A percentile compares a stretch with the other conserved stretches of the same genome.
Evolutionary conservation across 1,284 basidiomycete genomes (phyloP).

Genomic region (Mycena citricolor): DNA sequence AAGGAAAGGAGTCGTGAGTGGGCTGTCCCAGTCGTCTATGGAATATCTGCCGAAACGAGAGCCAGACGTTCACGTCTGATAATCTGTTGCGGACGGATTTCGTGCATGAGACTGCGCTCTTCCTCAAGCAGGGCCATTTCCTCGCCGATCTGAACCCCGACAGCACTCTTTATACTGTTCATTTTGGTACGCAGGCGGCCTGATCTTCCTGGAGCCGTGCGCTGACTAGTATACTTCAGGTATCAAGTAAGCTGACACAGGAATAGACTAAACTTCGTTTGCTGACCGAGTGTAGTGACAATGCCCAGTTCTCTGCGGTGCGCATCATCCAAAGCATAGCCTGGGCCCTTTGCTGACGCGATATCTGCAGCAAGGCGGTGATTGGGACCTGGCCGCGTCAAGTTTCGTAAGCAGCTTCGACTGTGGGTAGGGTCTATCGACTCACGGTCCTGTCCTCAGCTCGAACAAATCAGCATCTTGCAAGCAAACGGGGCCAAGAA

Average conservation of each 20-base stretch:
- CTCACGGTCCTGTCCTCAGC: conserved; percentile 5
- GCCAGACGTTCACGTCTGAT: conserved; percentile 21
- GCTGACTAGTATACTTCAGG: conserved; percentile 2
- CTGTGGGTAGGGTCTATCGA: too few relatives aligned
- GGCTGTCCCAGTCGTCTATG: too few relatives aligned
- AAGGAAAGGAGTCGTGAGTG: conserved; percentile 18
- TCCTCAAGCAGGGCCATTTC: conserved; percentile 19
- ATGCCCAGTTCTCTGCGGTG: conserved; percentile 11
- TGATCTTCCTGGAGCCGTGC: too few relatives aligned
- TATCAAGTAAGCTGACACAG: conserved; percentile 18
- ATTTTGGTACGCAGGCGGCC: conserved; percentile 14
- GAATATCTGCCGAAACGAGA: too few relatives aligned
- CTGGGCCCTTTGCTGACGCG: too few relatives aligned
- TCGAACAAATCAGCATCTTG: conserved; percentile 19
- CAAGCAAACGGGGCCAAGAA: conserved; percentile 23
- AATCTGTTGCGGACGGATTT: conserved; percentile 22
- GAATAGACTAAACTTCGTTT: not conserved
- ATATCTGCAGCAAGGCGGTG: conserved; percentile 15
- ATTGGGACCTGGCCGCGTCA: conserved; percentile 16
- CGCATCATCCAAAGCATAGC: too few relatives aligned
- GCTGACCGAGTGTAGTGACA: conserved; percentile 11
- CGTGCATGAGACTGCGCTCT: conserved; percentile 19
- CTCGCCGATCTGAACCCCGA: conserved; percentile 18
- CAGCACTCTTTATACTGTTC: conserved; percentile 20
- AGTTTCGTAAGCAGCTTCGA: conserved; percentile 13